Evolutionary conservation across 2,329 filamentous ascomycete genomes (phyloP).

Genomic region (Chaetomium sp.): DNA sequence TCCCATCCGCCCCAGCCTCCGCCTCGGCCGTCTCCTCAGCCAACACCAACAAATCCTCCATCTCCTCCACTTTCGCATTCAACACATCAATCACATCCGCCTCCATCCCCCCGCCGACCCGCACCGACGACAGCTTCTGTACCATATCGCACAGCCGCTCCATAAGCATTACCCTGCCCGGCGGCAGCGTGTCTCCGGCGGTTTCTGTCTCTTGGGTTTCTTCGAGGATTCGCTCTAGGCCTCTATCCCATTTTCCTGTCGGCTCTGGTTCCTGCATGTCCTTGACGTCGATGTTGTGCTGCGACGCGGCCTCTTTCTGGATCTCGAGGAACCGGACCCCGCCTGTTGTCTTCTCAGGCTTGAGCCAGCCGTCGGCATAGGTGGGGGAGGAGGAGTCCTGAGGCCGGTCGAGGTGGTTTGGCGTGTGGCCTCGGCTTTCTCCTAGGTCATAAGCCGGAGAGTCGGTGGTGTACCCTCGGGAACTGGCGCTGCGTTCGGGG

Average conservation of each 20-base stretch:
- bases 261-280: background rate
- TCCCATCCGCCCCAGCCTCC: constrained; percentile 6
- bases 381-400: too few species aligned
- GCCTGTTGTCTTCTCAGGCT: background rate
- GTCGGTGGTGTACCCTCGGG: too few species aligned
- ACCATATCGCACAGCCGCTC: constrained; percentile 36
- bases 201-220: constrained; percentile 26
- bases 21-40: constrained; percentile 13
- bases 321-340: background rate
- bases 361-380: background rate
- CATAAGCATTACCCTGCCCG: constrained; percentile 39
- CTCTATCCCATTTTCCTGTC: background rate
- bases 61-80: constrained; percentile 38
- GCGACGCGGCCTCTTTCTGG: background rate
- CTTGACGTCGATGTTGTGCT: background rate
- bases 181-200: constrained; percentile 26
- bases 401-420: too few species aligned
- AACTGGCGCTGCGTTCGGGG: background rate
- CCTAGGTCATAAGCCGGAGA: too few species aligned
- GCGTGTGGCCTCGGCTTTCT: too few species aligned
- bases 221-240: background rate
- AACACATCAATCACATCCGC: constrained; percentile 31
- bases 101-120: constrained; percentile 23
- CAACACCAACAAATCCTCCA: constrained; percentile 31
- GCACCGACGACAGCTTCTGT: constrained; percentile 30